Percentiles rank a stretch among this genome's conserved stretches.
These are phyloP conservation scores for Buxus sempervirens DNA, from an alignment of 164 flowering plant species.

Conservation along the genomic window DNA sequence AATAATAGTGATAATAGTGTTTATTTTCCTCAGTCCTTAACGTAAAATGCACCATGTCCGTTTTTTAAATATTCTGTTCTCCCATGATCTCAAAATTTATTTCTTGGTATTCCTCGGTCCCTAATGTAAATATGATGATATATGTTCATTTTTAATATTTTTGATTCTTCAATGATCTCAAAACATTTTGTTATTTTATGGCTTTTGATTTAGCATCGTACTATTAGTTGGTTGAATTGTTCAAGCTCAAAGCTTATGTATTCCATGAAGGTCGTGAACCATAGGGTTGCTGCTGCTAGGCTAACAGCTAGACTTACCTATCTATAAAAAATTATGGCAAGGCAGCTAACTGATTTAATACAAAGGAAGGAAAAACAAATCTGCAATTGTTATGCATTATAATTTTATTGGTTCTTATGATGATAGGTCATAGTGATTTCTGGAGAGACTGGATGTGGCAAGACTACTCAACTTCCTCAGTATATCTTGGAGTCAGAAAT, in stretches of 20 bases:
- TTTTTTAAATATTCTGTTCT: no score
- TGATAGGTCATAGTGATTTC: slow-evolving; percentile 86
- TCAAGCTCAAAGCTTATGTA: neutral
- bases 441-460: slow-evolving; percentile 99
- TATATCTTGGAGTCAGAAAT: slow-evolving; percentile 88
- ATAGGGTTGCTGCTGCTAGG: neutral
- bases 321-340: no score
- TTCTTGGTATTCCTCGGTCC: no score
- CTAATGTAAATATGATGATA: no score
- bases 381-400: neutral
- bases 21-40: no score
- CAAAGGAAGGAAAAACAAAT: neutral
- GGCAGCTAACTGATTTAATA: neutral
- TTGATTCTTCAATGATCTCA: neutral
- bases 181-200: neutral
- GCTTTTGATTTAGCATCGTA: neutral
- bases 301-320: no score
- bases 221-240: neutral
- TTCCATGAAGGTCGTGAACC: neutral
- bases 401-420: neutral
- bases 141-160: no score
- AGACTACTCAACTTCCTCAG: slow-evolving; percentile 99
- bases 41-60: no score
- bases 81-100: no score
- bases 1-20: no score